Percentiles rank a stretch among this genome's conserved stretches.
phyloP scores from a whole-genome alignment of 2,329 filamentous ascomycete genomes.

The Berkeleyomyces basicola region DNA sequence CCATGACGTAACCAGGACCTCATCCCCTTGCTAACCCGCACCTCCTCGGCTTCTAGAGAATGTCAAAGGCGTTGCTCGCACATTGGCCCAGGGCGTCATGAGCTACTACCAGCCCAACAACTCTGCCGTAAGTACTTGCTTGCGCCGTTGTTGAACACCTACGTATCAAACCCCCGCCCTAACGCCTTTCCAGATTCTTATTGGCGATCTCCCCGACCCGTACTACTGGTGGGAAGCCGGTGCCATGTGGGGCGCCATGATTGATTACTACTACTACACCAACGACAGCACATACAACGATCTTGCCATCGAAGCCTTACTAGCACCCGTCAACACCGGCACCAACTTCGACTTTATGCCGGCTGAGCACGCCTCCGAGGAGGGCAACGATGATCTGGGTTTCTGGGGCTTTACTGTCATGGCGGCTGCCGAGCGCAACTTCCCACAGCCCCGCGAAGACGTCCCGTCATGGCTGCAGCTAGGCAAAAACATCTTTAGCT shows the following conservation, averaged over 20 bases:
- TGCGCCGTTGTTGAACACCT: slow-evolving; percentile 12
- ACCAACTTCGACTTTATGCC: slow-evolving; percentile 44
- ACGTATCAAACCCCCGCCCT: background rate
- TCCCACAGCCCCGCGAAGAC: slow-evolving; percentile 39
- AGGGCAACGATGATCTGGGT: slow-evolving; percentile 60
- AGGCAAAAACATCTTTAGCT: slow-evolving; percentile 55
- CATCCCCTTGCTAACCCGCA: slow-evolving; percentile 22
- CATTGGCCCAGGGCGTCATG: slow-evolving; percentile 44
- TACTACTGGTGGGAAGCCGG: slow-evolving; percentile 56
- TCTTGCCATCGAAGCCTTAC: slow-evolving; percentile 39
- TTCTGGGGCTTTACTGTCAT: slow-evolving; percentile 57
- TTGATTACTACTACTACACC: slow-evolving; percentile 54
- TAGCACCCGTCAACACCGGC: slow-evolving; percentile 38
- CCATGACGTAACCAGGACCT: background rate
- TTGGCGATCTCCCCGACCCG: slow-evolving; percentile 46
- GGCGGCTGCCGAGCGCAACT: slow-evolving; percentile 51
- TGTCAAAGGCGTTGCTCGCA: slow-evolving; percentile 42
- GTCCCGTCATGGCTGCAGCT: slow-evolving; percentile 51
- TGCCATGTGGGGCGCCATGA: slow-evolving; percentile 48
- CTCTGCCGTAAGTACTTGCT: slow-evolving; percentile 3
- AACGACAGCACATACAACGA: slow-evolving; percentile 45
- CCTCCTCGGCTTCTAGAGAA: slow-evolving; percentile 23
- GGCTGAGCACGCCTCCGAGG: slow-evolving; percentile 35
- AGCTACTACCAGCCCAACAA: slow-evolving; percentile 47
- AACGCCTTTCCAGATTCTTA: background rate